A percentile compares a stretch with the other conserved stretches of the same genome.
phyloP scores from a whole-genome alignment of 2,329 filamentous ascomycete species.

The Helicocarpus griseus region DNA sequence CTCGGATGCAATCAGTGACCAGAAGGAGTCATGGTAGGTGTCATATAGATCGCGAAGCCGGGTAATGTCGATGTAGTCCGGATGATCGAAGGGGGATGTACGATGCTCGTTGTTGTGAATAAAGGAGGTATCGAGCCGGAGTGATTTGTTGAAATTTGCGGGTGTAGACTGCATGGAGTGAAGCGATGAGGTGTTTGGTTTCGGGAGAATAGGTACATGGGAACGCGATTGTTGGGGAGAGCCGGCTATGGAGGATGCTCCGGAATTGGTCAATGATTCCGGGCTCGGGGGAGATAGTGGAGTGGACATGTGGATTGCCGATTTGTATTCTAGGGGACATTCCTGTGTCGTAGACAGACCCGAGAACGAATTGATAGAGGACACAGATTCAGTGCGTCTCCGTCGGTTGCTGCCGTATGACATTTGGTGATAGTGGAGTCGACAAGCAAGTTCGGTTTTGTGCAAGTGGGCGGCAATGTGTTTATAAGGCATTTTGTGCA shows the following conservation, averaged over 20 bases:
- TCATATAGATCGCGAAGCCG: conserved; percentile 63
- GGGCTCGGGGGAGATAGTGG: conserved; percentile 29
- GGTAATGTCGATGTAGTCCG: conserved; percentile 46
- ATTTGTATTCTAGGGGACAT: conserved; percentile 17
- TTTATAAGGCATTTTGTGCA: conserved; percentile 86
- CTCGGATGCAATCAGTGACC: conserved; percentile 60
- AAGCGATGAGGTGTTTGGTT: conserved; percentile 32
- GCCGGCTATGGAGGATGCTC: conserved; percentile 4
- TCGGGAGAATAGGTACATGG: conserved; percentile 24
- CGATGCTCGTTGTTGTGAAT: conserved; percentile 2
- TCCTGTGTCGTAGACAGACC: conserved; percentile 25
- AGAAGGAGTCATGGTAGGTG: conserved; percentile 60
- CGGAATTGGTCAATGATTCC: conserved; percentile 7
- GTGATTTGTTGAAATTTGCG: conserved; percentile 14
- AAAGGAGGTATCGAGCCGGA: conserved; percentile 51
- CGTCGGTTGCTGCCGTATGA: conserved; percentile 73
- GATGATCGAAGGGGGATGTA: neutral
- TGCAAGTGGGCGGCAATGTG: conserved; percentile 76
- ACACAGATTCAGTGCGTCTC: conserved; percentile 63
- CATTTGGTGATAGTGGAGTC: conserved; percentile 78
- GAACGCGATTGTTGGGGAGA: conserved; percentile 14
- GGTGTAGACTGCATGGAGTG: conserved; percentile 26
- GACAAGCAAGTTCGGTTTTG: conserved; percentile 81
- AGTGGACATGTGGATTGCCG: conserved; percentile 38
- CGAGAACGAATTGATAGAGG: conserved; percentile 41